Evolutionary conservation across 768 basidiomycete genomes (phyloP).

Genomic region (Serpula lacrymans): DNA sequence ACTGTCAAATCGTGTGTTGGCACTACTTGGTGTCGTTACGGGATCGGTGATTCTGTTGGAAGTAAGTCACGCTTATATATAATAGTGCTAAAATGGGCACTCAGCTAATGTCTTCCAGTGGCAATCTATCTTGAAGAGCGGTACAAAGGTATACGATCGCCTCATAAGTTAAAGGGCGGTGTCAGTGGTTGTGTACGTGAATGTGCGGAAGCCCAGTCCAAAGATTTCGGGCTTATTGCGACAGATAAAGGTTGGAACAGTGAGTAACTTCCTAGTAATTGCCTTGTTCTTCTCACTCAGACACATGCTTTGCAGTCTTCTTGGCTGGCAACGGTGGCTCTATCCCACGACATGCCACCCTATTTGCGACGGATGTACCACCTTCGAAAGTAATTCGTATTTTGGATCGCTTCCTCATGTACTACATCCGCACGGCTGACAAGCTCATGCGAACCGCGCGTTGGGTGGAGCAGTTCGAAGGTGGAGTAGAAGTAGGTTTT

Average conservation of each 20-base stretch:
- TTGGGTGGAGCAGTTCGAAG: constrained; percentile 71
- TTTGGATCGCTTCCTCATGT: constrained; percentile 63
- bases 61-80: constrained; percentile 18
- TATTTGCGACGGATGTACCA: constrained; percentile 67
- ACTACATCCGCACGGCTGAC: constrained; percentile 73
- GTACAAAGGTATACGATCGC: constrained; percentile 64
- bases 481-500: constrained; percentile 52
- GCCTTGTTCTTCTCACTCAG: neutral
- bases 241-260: constrained; percentile 80
- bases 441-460: constrained; percentile 67
- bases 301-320: constrained; percentile 38
- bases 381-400: constrained; percentile 58
- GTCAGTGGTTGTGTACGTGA: constrained; percentile 73
- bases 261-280: constrained; percentile 19
- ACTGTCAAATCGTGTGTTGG: constrained; percentile 79
- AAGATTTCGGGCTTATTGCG: constrained; percentile 75
- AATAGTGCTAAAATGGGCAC: neutral
- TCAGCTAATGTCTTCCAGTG: constrained; percentile 27
- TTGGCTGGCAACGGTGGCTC: constrained; percentile 71
- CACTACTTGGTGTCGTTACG: constrained; percentile 68
- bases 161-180: constrained; percentile 77
- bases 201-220: constrained; percentile 74
- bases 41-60: constrained; percentile 72
- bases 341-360: constrained; percentile 56
- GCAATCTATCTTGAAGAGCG: constrained; percentile 70